Percentiles rank a stretch among this genome's conserved stretches.
phyloP scores from a whole-genome alignment of 176 grass and related monocot species.

The Phoenix dactylifera region DNA sequence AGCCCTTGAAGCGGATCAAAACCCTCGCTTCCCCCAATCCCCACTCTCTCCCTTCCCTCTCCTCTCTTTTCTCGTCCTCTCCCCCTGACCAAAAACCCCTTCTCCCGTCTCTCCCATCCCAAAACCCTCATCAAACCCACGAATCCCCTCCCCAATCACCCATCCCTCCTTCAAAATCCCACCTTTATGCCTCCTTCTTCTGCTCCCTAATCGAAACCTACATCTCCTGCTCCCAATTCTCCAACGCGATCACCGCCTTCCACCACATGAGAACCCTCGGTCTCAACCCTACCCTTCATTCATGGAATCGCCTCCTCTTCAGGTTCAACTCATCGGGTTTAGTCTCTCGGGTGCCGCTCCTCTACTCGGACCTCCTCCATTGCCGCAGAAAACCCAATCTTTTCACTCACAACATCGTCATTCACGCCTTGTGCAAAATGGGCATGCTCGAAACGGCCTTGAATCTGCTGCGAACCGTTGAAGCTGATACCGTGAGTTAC shows the following conservation, averaged over 20 bases:
- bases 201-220: conserved; percentile 23
- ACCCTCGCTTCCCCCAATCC: neutral
- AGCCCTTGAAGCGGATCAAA: conserved; percentile 11
- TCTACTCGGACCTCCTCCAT: conserved; percentile 24
- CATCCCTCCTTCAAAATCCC: conserved; percentile 21
- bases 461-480: conserved; percentile 11
- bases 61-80: neutral
- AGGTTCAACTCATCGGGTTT: conserved; percentile 33
- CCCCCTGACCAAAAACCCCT: neutral
- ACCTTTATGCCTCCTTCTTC: conserved; percentile 32
- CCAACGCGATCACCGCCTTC: conserved; percentile 15
- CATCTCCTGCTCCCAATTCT: conserved; percentile 26
- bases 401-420: conserved; percentile 40
- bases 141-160: neutral
- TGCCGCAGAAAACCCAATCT: conserved; percentile 17
- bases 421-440: conserved; percentile 48
- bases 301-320: conserved; percentile 34
- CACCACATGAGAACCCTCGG: conserved; percentile 23
- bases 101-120: neutral
- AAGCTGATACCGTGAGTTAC: conserved; percentile 44
- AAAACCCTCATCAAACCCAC: neutral
- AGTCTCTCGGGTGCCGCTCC: conserved; percentile 26
- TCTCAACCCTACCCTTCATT: conserved; percentile 17
- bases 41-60: neutral
- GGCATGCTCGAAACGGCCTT: conserved; percentile 28